Conservation (phyloP, 2,329 filamentous ascomycete species). For the Venturiaceae sp. region DNA sequence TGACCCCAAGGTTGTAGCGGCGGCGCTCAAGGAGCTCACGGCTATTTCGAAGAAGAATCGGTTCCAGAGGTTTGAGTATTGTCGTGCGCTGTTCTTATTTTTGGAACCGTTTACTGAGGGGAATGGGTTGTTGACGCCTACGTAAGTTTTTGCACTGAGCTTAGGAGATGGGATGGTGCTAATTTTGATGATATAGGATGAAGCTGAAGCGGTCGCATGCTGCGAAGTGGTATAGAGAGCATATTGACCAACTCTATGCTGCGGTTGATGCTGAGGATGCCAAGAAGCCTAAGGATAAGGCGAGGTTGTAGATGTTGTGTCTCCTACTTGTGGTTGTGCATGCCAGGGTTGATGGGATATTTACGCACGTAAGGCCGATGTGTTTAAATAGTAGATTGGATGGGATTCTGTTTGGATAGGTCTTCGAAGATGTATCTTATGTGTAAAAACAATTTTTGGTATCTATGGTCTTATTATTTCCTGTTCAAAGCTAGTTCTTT, state of each 20-base stretch:
- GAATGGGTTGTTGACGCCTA: constrained; percentile 81
- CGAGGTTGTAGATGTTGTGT: neutral
- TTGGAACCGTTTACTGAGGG: constrained; percentile 89
- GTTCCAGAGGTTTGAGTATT: constrained; percentile 84
- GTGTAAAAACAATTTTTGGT: neutral
- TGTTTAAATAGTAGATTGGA: neutral
- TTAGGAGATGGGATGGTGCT: constrained; percentile 13
- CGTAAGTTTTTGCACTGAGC: constrained; percentile 48
- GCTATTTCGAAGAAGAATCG: constrained; percentile 71
- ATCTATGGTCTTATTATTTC: too few species aligned
- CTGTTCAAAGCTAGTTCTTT: too few species aligned
- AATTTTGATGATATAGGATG: constrained; percentile 34
- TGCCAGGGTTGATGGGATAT: too few species aligned
- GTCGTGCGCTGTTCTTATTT: constrained; percentile 63
- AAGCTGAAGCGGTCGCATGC: constrained; percentile 64
- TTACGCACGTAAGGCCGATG: too few species aligned
- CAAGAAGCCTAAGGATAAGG: neutral
- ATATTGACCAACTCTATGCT: constrained; percentile 52
- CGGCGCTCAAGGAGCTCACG: constrained; percentile 70
- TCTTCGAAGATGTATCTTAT: neutral
- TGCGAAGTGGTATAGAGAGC: constrained; percentile 49
- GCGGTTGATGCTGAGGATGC: constrained; percentile 29
- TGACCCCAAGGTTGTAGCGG: constrained; percentile 62
- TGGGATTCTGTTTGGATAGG: too few species aligned
- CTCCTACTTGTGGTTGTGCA: too few species aligned